These are phyloP conservation scores for Leccinum griseonigrum DNA, from an alignment of 1,284 basidiomycete species.

Conservation along the genomic window DNA sequence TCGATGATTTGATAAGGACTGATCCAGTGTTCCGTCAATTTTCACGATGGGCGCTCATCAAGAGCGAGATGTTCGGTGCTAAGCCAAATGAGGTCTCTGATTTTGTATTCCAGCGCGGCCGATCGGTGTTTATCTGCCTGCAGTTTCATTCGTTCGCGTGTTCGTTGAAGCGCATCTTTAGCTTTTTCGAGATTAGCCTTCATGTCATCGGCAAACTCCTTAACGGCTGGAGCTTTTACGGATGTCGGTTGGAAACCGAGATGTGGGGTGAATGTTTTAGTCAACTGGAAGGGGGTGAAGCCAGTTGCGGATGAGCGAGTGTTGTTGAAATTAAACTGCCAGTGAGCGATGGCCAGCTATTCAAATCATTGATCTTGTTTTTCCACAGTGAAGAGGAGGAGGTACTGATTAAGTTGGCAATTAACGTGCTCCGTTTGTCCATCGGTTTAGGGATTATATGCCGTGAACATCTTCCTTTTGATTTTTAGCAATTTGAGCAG, in stretches of 20 bases:
- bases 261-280: not conserved
- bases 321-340: not conserved
- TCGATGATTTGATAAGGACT: too few relatives aligned
- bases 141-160: too few relatives aligned
- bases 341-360: not conserved
- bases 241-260: not conserved
- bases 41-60: too few relatives aligned
- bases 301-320: not conserved
- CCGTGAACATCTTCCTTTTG: too few relatives aligned
- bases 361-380: not conserved
- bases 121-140: too few relatives aligned
- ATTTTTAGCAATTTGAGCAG: too few relatives aligned
- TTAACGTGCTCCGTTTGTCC: not conserved
- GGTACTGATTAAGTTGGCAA: not conserved
- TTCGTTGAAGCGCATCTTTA: too few relatives aligned
- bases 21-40: too few relatives aligned
- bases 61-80: too few relatives aligned
- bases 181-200: too few relatives aligned
- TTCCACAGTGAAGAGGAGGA: not conserved
- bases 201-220: not conserved
- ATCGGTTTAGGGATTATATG: not conserved
- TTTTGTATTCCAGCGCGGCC: too few relatives aligned
- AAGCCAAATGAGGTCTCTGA: too few relatives aligned
- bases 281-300: not conserved
- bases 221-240: not conserved